These are phyloP conservation scores for Nakazawaea siamensis DNA, from an alignment of 805 yeast species.

Conservation along the genomic window DNA sequence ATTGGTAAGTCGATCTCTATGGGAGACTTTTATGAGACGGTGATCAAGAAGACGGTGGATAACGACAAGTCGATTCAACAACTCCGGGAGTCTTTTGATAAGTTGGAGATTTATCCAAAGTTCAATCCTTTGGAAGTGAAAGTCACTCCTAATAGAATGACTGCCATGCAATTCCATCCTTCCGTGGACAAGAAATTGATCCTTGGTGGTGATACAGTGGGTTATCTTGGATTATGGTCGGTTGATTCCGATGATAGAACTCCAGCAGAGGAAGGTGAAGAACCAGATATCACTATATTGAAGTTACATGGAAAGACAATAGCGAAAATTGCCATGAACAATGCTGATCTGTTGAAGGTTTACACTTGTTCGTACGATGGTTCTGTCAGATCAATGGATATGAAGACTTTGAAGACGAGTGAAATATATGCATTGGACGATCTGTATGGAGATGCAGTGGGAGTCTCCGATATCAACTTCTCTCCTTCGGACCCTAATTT, in stretches of 20 bases:
- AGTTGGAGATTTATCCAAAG: constrained; percentile 40
- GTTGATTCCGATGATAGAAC: constrained; percentile 28
- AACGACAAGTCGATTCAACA: constrained; percentile 33
- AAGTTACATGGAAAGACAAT: constrained; percentile 73
- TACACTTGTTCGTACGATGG: constrained; percentile 84
- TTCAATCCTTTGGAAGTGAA: constrained; percentile 67
- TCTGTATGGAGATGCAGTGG: constrained; percentile 46
- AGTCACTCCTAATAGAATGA: constrained; percentile 64
- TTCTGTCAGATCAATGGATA: constrained; percentile 64
- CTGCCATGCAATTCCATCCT: constrained; percentile 75
- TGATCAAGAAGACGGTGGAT: constrained; percentile 25
- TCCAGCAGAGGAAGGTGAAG: constrained; percentile 29
- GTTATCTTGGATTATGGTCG: constrained; percentile 85
- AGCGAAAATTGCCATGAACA: constrained; percentile 50
- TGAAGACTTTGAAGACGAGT: constrained; percentile 47
- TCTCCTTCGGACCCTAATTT: constrained; percentile 41
- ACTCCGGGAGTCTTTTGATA: constrained; percentile 46
- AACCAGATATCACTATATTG: constrained; percentile 51
- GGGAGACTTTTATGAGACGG: constrained; percentile 60
- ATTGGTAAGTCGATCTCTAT: constrained; percentile 50
- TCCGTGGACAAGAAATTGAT: constrained; percentile 50
- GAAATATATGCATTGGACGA: constrained; percentile 54
- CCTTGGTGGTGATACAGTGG: constrained; percentile 85
- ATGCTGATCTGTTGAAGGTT: constrained; percentile 42
- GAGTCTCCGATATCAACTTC: constrained; percentile 68